Base-by-base conservation (phyloP, 768 basidiomycete species). In the Lactifluus volemus region DNA sequence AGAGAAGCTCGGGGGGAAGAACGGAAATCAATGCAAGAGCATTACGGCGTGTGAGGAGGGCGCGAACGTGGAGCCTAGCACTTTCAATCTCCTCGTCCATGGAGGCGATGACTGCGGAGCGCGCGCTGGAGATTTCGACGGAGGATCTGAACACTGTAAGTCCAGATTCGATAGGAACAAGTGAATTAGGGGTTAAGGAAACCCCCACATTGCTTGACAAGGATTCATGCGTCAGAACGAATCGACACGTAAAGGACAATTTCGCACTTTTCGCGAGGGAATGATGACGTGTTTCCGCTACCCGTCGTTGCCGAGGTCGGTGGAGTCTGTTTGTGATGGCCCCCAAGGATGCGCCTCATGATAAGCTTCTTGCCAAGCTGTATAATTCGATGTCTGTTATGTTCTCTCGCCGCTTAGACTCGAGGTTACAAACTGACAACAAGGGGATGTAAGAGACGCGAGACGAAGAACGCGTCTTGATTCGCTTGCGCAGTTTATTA, bases 1-100 rank as follows among this genome's bases (percentile, higher is more conserved):
- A n/a, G 15, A 64, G 63, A 11, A 64, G 41, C 30, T 64, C 63
- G n/a, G 63, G 53, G 1, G 63, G 60, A 0, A 64, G 55, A 9
- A 44, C 7, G 47, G 36, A 62, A 49, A 64, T 53, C 5, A 45
- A 50, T 1, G n/a, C 32, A 10, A 64, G 41, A 47, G 45, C 41
- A 12, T 62, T 64, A 25, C 55, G 60, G 15, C 48, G 45, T 25
- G 48, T 54, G 15, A 52, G 45, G 12, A 58, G 15, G n/a, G 55
- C 15, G 44, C 1, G 42, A 12, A 51, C 15, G 48, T 30, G 47
- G 17, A n/a, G 42, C 47, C 25, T 57, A 19, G 49, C 21, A 1
- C 41, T 38, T 0, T 56, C 47, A 10, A 63, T 49, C 5, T 65
- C 49, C 34, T 61, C 39, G 17, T 54, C 49, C 10, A 63, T 29